These are phyloP conservation scores for Acephala macrosclerotiorum DNA, from an alignment of 2,329 filamentous ascomycete species.

Conservation along the genomic window DNA sequence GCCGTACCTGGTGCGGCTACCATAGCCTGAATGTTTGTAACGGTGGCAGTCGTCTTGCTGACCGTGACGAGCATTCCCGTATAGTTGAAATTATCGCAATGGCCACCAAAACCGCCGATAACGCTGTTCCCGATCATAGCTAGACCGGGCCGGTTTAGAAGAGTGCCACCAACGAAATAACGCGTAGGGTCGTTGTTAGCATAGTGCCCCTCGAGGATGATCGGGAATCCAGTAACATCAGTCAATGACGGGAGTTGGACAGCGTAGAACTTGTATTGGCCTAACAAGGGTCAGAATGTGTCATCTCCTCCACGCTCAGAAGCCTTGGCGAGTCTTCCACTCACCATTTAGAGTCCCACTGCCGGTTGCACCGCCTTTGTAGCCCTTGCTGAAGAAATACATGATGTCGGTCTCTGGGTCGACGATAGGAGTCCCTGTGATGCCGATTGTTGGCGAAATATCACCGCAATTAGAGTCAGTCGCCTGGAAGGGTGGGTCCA, in stretches of 20 bases:
- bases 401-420: slow-evolving; percentile 28
- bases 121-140: slow-evolving; percentile 21
- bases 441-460: slow-evolving; percentile 26
- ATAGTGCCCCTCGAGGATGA: slow-evolving; percentile 22
- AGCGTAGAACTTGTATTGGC: slow-evolving; percentile 27
- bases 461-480: slow-evolving; percentile 18
- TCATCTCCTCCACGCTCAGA: background rate
- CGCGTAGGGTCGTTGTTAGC: slow-evolving; percentile 16
- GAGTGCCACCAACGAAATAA: slow-evolving; percentile 30
- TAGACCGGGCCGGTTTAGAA: slow-evolving; percentile 56
- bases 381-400: slow-evolving; percentile 30
- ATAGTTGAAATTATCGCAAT: slow-evolving; percentile 25
- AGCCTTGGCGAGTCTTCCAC: no score
- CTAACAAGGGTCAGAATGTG: background rate
- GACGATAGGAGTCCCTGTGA: slow-evolving; percentile 28
- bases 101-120: slow-evolving; percentile 19
- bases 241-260: slow-evolving; percentile 22
- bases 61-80: slow-evolving; percentile 22
- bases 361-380: slow-evolving; percentile 16
- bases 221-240: slow-evolving; percentile 20
- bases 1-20: slow-evolving; percentile 19
- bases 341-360: background rate
- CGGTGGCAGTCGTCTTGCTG: background rate
- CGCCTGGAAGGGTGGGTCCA: slow-evolving; percentile 53
- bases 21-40: slow-evolving; percentile 24